These are phyloP conservation scores for Puccinia hordei DNA, from an alignment of 1,284 basidiomycete genomes.

Conservation along the genomic window DNA sequence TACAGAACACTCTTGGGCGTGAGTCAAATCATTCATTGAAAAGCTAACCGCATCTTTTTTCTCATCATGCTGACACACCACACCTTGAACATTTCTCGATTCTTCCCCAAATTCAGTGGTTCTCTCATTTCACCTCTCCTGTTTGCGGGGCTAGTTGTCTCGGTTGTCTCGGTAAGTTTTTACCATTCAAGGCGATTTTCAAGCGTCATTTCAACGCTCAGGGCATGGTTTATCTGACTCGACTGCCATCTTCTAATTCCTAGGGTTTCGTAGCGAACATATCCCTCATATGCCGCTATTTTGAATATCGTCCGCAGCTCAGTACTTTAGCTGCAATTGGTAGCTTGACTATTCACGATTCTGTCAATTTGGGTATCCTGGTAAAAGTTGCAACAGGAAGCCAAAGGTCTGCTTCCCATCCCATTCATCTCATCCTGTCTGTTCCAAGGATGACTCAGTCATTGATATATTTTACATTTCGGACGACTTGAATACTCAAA, in stretches of 20 bases:
- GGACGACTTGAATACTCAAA: background rate
- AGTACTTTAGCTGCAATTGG: constrained; percentile 42
- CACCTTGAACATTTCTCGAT: background rate
- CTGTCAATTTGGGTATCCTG: constrained; percentile 28
- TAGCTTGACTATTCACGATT: constrained; percentile 46
- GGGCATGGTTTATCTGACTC: background rate
- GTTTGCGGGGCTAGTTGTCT: constrained; percentile 14
- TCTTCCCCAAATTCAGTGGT: background rate
- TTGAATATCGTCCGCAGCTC: constrained; percentile 38
- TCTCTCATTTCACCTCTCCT: constrained; percentile 8
- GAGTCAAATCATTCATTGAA: background rate
- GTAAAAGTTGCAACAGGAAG: constrained; percentile 8
- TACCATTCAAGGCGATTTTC: background rate
- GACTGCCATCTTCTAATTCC: background rate
- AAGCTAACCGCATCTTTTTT: background rate
- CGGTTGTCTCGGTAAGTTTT: constrained; percentile 19
- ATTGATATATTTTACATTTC: background rate
- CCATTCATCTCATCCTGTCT: background rate
- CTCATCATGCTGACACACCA: background rate
- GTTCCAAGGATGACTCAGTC: background rate
- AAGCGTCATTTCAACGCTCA: background rate
- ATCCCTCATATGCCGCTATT: constrained; percentile 39
- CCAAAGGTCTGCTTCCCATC: background rate
- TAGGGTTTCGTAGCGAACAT: constrained; percentile 44
- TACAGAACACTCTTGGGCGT: constrained; percentile 32